Base-by-base conservation (phyloP, 768 basidiomycete genomes). In the Lactarius hengduanensis region DNA sequence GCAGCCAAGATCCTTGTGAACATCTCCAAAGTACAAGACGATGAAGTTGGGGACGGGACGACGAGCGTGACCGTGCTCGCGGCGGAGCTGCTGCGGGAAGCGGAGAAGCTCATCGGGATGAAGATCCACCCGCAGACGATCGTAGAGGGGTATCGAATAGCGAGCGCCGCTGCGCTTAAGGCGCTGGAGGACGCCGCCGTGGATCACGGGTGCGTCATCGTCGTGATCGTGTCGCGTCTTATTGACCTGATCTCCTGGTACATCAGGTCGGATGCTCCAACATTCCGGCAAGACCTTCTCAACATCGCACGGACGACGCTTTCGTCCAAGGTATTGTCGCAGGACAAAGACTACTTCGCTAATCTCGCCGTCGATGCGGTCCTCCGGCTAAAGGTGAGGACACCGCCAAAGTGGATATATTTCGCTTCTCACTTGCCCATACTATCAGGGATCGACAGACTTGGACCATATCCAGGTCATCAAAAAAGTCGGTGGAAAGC, bases 1-100 rank as follows among this genome's bases (percentile, higher is more conserved):
- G 96, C 96, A 2, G 97, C 97, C 47, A 99, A 99, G 82, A 98
- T 99, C 76, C 84, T 99, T 62, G 97, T 99, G 73, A 98, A 99
- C 78, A 98, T 99, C 77, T 96, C 95, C 1, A 99, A 99, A 76
- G 96, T 98, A n/a, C 97, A 98, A 79, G 97, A 99, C 75, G 97
- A 99, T 75, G 97, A 99, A 77, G 89, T 99, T 57, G 97, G 97
- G 22, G 97, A 98, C 78, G 97, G 93, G 50, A 96, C 93, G 41
- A 96, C 93, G 28, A 86, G 83, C 59, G 94, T 98, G 32, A 94
- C 92, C 60, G 96, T 99, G 16, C 78, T 99, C 20, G 92, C 96
- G 2, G 86, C 92, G 11, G 97, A 99, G 74, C 78, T 98, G 69
- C 74, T 99, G 71, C 80, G 97, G 66, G 97, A 98, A 79, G 97